Conservation (phyloP, 352 stramenopile genomes). For the Globisporangium paddicum region DNA sequence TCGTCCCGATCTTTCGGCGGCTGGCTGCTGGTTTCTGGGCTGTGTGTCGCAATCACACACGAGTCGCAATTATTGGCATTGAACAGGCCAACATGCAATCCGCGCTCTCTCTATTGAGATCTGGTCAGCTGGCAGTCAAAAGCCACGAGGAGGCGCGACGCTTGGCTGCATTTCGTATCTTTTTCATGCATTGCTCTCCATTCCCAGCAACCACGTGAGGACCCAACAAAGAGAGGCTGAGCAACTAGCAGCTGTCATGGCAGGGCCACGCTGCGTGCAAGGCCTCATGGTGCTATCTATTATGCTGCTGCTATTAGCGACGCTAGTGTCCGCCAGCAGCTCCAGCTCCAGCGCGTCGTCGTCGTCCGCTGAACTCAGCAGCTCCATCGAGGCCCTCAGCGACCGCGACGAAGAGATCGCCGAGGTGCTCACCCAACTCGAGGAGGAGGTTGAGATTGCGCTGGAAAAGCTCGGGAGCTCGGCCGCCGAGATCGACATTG, state of each 20-base stretch:
- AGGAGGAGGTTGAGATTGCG: not conserved
- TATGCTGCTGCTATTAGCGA: not conserved
- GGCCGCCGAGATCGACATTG: constrained; percentile 8
- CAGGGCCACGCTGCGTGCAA: not conserved
- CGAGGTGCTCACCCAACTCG: constrained; percentile 2
- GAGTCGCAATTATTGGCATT: too few species aligned
- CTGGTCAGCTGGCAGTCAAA: too few species aligned
- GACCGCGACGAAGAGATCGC: not conserved
- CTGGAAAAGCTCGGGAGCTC: not conserved
- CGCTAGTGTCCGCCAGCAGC: not conserved
- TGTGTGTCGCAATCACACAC: too few species aligned
- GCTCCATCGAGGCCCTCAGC: not conserved
- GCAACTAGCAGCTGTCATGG: not conserved
- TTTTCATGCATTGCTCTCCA: too few species aligned
- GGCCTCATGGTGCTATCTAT: not conserved
- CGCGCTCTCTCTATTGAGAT: too few species aligned
- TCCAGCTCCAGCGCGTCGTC: not conserved
- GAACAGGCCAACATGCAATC: too few species aligned
- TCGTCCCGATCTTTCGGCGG: too few species aligned
- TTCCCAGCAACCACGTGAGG: not conserved
- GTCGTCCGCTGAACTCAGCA: not conserved
- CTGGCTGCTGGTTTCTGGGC: too few species aligned
- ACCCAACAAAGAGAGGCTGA: not conserved
- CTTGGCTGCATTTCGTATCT: too few species aligned
- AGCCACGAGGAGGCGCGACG: too few species aligned